phyloP scores from a whole-genome alignment of 108 stramenopile species.

The Nitzschia putrida region DNA sequence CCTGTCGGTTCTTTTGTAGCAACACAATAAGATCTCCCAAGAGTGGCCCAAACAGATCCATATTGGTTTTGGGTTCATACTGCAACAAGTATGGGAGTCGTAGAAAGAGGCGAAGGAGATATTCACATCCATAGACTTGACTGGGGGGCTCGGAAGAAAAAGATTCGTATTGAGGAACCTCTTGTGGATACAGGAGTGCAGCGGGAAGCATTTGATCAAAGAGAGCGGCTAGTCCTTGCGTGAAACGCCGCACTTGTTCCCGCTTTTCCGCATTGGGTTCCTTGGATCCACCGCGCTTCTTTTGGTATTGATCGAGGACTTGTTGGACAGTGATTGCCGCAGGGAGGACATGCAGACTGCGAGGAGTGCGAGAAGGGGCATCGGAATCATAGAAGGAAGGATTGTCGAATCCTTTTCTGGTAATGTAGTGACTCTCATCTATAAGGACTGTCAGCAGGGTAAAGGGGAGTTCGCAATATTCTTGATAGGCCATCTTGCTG shows the following conservation, averaged over 20 bases:
- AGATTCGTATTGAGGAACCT: slow-evolving; percentile 66
- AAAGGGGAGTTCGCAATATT: slow-evolving; percentile 62
- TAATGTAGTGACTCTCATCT: slow-evolving; percentile 68
- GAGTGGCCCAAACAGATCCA: slow-evolving; percentile 22
- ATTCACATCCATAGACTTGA: slow-evolving; percentile 70
- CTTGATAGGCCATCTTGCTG: slow-evolving; percentile 19
- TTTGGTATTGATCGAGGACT: slow-evolving; percentile 57
- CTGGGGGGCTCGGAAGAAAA: slow-evolving; percentile 24
- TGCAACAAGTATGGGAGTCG: slow-evolving; percentile 55
- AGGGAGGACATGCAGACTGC: slow-evolving; percentile 61
- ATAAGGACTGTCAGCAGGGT: slow-evolving; percentile 67
- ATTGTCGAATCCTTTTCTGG: slow-evolving; percentile 47
- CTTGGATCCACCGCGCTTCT: slow-evolving; percentile 29
- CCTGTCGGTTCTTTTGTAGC: slow-evolving; percentile 61
- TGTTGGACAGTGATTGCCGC: slow-evolving; percentile 54
- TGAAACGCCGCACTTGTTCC: slow-evolving; percentile 47
- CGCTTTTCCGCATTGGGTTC: slow-evolving; percentile 27
- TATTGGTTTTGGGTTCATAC: slow-evolving; percentile 13
- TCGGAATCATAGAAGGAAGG: slow-evolving; percentile 21
- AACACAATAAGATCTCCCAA: slow-evolving; percentile 47
- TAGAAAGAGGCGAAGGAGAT: slow-evolving; percentile 64
- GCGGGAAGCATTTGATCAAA: slow-evolving; percentile 72
- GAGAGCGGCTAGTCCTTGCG: slow-evolving; percentile 47
- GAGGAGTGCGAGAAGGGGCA: slow-evolving; percentile 11
- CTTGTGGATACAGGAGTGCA: slow-evolving; percentile 64